Conservation (phyloP, 108 stramenopile genomes). For the Nitzschia inconspicua region DNA sequence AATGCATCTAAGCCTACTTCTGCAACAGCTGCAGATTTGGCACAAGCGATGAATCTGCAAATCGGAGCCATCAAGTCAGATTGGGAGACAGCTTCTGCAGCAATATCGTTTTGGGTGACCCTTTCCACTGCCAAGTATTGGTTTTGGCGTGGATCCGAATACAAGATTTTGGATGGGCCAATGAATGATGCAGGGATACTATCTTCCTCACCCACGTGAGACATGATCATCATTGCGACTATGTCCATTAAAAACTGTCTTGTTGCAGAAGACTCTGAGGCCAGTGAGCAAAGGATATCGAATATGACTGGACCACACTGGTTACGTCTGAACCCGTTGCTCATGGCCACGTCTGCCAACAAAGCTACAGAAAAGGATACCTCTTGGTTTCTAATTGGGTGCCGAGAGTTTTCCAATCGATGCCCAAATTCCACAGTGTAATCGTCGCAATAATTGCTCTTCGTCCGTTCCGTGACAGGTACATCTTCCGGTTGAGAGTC, state of each 20-base stretch:
- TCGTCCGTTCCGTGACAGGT: constrained; percentile 37
- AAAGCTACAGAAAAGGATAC: constrained; percentile 60
- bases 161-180: constrained; percentile 34
- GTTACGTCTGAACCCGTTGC: constrained; percentile 60
- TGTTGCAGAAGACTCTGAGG: constrained; percentile 46
- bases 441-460: constrained; percentile 58
- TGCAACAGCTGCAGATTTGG: constrained; percentile 45
- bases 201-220: constrained; percentile 34
- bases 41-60: constrained; percentile 54
- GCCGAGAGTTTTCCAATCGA: constrained; percentile 36
- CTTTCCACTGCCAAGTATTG: constrained; percentile 42
- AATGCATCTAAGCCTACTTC: constrained; percentile 63
- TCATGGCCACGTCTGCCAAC: constrained; percentile 61
- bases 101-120: neutral
- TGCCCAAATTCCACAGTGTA: constrained; percentile 34
- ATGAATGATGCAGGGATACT: constrained; percentile 20
- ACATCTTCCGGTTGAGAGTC: constrained; percentile 17
- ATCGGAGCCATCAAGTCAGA: constrained; percentile 56
- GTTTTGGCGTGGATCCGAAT: constrained; percentile 31
- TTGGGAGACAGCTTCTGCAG: constrained; percentile 17
- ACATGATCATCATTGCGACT: constrained; percentile 58
- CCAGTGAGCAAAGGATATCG: constrained; percentile 49
- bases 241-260: constrained; percentile 70
- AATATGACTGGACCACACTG: constrained; percentile 47
- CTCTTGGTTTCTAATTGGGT: constrained; percentile 44